Evolutionary conservation across 805 yeast species (phyloP).

Genomic region (Candida broadrunensis): DNA sequence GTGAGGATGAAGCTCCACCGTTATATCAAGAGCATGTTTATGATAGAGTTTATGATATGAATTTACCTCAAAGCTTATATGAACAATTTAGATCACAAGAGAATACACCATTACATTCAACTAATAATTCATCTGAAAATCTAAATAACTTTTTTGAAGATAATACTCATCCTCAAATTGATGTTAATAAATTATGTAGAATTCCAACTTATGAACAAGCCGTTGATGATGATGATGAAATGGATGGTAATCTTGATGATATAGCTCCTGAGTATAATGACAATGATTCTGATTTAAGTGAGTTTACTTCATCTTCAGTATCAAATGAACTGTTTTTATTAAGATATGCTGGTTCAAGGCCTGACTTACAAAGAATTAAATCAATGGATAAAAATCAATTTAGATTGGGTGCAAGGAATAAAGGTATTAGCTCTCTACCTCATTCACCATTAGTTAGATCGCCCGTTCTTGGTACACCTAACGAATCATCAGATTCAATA

Average conservation of each 20-base stretch:
- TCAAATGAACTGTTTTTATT: background rate
- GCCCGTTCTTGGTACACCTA: background rate
- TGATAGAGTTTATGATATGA: conserved; percentile 37
- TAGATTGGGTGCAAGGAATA: background rate
- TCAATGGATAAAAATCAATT: background rate
- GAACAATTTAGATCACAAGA: conserved; percentile 25
- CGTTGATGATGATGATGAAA: conserved; percentile 33
- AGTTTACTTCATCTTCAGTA: background rate
- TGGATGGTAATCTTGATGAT: conserved; percentile 14
- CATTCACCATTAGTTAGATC: background rate
- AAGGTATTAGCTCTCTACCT: background rate
- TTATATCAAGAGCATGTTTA: conserved; percentile 35
- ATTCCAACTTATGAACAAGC: conserved; percentile 42
- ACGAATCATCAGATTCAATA: background rate
- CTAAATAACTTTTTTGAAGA: conserved; percentile 5
- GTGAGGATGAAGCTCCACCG: conserved; percentile 40
- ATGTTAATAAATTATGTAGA: conserved; percentile 21
- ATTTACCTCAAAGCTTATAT: conserved; percentile 30
- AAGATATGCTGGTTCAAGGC: background rate
- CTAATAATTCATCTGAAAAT: conserved; percentile 5
- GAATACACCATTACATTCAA: conserved; percentile 7
- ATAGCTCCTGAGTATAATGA: conserved; percentile 15
- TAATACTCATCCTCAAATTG: conserved; percentile 9
- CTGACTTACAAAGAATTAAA: background rate
- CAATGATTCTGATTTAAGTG: background rate